These are phyloP conservation scores for Nymphaea thermarum DNA, from an alignment of 164 flowering plant species.

Conservation along the genomic window DNA sequence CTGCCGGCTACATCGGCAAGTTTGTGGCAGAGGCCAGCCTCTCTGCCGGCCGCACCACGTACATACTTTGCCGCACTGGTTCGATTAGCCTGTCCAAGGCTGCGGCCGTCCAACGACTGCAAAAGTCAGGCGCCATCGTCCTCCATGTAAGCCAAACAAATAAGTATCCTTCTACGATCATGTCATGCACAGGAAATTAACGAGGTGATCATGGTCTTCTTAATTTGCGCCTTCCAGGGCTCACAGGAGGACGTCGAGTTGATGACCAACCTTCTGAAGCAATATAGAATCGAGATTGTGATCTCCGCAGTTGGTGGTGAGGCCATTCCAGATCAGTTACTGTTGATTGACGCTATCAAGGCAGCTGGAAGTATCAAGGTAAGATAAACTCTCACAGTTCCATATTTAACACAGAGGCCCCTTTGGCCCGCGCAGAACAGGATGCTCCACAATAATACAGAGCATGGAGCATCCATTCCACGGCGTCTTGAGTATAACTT, in stretches of 20 bases:
- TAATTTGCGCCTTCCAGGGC: conserved; percentile 23
- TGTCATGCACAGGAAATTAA: too few relatives aligned
- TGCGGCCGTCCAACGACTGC: conserved; percentile 18
- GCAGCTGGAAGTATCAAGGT: conserved; percentile 55
- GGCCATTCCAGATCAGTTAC: conserved; percentile 27
- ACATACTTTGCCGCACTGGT: conserved; percentile 15
- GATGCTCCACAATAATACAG: too few relatives aligned
- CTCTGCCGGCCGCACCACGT: conserved; percentile 29
- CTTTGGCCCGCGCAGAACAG: too few relatives aligned
- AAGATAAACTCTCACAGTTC: background rate
- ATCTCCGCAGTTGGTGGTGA: conserved; percentile 60
- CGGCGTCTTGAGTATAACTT: too few relatives aligned
- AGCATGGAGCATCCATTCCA: too few relatives aligned
- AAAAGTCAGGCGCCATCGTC: conserved; percentile 41
- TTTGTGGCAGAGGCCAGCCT: conserved; percentile 48
- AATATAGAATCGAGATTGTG: conserved; percentile 39
- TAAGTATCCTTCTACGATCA: too few relatives aligned
- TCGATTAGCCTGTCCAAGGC: conserved; percentile 16
- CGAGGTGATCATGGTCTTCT: too few relatives aligned
- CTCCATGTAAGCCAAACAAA: conserved; percentile 15
- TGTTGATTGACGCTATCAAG: conserved; percentile 36
- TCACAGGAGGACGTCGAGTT: conserved; percentile 21
- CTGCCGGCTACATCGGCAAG: conserved; percentile 55
- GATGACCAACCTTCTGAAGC: conserved; percentile 36
- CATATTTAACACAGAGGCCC: too few relatives aligned